These are phyloP conservation scores for Aspergillus arachidicola DNA, from an alignment of 2,329 filamentous ascomycete species.

Conservation along the genomic window DNA sequence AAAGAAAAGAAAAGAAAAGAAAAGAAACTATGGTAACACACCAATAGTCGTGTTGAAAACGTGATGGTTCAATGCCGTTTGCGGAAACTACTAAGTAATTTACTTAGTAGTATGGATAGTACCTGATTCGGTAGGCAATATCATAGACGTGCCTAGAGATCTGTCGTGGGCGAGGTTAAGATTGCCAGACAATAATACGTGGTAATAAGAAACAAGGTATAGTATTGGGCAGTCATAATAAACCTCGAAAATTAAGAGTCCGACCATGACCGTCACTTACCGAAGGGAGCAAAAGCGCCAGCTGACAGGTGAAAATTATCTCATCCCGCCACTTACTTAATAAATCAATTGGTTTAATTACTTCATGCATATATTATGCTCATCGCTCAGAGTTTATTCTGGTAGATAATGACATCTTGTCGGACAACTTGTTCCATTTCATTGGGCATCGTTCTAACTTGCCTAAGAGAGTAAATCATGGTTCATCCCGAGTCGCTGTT, in stretches of 20 bases:
- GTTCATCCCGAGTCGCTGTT: neutral
- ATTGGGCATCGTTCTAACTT: neutral
- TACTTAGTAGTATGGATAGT: neutral
- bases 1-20: neutral
- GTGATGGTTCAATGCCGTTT: slow-evolving; percentile 1
- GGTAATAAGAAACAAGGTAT: neutral
- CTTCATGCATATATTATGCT: neutral
- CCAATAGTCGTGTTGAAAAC: neutral
- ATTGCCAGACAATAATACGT: neutral
- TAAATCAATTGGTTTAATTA: neutral
- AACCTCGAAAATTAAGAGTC: neutral
- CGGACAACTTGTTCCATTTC: neutral
- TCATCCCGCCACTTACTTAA: neutral
- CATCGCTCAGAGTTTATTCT: neutral
- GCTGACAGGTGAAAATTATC: neutral
- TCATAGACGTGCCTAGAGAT: neutral
- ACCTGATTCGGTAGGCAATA: neutral
- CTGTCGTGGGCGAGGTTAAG: neutral
- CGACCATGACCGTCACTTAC: neutral
- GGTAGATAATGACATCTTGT: too few relatives aligned
- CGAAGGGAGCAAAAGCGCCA: neutral
- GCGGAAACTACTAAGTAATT: neutral
- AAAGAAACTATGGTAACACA: neutral
- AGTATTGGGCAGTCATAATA: neutral
- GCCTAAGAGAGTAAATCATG: neutral